These are phyloP conservation scores for Gypsophila paniculata DNA, from an alignment of 179 eudicot genomes.

Conservation along the genomic window DNA sequence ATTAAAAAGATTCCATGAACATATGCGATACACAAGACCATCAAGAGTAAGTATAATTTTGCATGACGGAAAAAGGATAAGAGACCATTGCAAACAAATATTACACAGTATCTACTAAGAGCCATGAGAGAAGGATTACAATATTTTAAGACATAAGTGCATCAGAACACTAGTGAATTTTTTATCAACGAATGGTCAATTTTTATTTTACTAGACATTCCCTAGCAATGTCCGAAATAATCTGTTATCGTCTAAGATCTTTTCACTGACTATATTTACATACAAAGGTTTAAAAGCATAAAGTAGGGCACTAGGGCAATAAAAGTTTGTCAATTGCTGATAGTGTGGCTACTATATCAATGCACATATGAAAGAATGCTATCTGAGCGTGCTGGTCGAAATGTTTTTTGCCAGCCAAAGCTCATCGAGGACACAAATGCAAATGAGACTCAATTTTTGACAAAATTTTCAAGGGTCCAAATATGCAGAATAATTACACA, in stretches of 20 bases:
- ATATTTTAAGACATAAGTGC: no score
- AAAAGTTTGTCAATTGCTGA: background rate
- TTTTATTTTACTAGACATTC: background rate
- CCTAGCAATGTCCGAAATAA: background rate
- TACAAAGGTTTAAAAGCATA: no score
- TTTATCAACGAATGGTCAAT: background rate
- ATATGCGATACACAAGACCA: background rate
- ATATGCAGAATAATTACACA: background rate
- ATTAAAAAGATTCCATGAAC: constrained; percentile 13
- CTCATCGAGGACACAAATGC: background rate
- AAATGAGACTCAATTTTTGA: background rate
- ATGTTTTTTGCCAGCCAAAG: background rate
- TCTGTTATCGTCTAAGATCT: background rate
- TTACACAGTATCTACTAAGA: no score
- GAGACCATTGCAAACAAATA: background rate
- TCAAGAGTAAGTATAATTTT: background rate
- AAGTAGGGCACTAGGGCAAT: background rate
- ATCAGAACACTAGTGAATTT: no score
- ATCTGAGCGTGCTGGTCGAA: background rate
- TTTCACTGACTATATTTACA: background rate
- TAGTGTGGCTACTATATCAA: background rate
- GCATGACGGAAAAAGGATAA: background rate
- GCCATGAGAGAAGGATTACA: no score
- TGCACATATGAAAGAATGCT: background rate
- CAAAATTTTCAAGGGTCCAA: background rate